Evolutionary conservation across 805 yeast genomes (phyloP), one percentile per base, ranked within the genome.

Genomic region (Yarrowia divulgata): DNA sequence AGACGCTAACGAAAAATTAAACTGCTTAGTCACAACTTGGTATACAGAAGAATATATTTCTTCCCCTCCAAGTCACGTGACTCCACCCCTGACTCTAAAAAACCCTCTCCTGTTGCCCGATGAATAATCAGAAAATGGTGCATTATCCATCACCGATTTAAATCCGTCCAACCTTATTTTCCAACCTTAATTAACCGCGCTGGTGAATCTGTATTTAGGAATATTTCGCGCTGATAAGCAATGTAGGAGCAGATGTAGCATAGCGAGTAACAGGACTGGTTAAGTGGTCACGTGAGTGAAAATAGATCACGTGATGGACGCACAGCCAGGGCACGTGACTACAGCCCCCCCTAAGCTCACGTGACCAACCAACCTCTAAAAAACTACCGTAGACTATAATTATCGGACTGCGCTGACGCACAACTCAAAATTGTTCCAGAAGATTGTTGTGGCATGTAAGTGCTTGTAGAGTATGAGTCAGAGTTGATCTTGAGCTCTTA

Each of bases 211-310:
- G 43, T 37, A 54, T 54, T 14, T 3, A 54, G 60, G 45, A 54
- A 54, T 54, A 54, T 54, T 54, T 54, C 32, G 60, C 60, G 60
- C 60, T 52, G 60, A 54, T 54, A 54, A 52, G 57, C 55, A 23
- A 23, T 23, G 29, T 23, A 23, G 29, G 2, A 23, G 29, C 3
- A 23, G 29, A 4, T 23, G 29, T 23, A 23, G 2, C 29, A 4
- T 23, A 23, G 29, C 29, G 4, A 23, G 29, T 23, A n/a, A n/a
- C 48, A 8, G 23, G 23, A 43, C 8, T 8, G 16, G 34, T 9
- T 45, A 18, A 5, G 3, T 43, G 50, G 43, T 48, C 57, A 50
- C 57, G 57, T 50, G 57, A 50, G 16, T 16, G 1, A 23, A 23
- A 23, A 23, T 4, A 2, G 29, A 23, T 23, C 29, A 23, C 29